Base-by-base conservation (phyloP, 108 stramenopile species). In the Nitzschia inconspicua region DNA sequence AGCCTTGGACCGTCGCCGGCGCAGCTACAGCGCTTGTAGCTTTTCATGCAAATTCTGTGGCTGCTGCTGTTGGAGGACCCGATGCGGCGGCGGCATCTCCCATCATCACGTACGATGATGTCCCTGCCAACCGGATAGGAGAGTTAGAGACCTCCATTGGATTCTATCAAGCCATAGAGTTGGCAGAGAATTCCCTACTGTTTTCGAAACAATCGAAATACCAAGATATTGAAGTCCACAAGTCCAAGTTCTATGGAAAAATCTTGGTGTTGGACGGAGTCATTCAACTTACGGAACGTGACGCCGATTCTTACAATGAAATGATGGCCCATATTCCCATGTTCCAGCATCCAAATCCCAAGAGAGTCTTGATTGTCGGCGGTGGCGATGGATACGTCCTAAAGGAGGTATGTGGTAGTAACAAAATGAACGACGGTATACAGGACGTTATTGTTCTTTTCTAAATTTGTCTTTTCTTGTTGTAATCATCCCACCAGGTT, bases 241-340 rank as follows among this genome's bases (percentile, higher is more conserved):
- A 82, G 13, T 75, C 82, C 41, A 71, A 66, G 35, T 68, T 83
- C 60, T 87, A 65, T 67, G 89, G 84, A 13, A 85, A 77, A 44
- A 68, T 91, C 8, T 57, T 91, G 42, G 44, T 87, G 10, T 43
- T 91, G 28, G 89, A 91, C 47, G 83, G 80, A 29, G 75, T 75
- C 29, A 44, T 87, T 31, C 89, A 91, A 47, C 43, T 91, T 6
- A 87, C 89, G 16, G 85, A 91, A 49, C 73, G 71, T 48, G 89
- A 91, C 57, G 85, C 86, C 0, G 73, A 82, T 44, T 76, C 79
- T 25, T 91, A 91, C 70, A 91, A 91, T 60, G 89, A 91, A 70
- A 91, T 91, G 89, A 72, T 91, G 82, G 85, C 85, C 0, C 89
- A 91, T 52, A 65, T 86, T 8, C 80, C 89, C 8, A 65, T 91